Percentiles rank a stretch among this genome's conserved stretches.
Conservation (phyloP, 2,329 filamentous ascomycete genomes). For the Colletotrichum costaricense region DNA sequence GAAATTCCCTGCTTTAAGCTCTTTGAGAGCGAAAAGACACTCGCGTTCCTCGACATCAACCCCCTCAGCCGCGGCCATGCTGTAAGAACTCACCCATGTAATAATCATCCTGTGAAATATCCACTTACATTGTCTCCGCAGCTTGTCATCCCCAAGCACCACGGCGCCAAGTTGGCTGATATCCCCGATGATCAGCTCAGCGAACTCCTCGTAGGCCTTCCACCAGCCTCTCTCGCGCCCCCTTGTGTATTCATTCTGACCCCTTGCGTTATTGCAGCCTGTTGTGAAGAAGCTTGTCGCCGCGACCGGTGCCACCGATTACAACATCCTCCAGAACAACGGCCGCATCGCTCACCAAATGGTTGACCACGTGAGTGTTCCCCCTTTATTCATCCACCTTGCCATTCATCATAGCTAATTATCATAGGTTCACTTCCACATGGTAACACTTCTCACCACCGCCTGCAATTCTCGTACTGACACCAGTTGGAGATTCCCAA, state of each 20-base stretch:
- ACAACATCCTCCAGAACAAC: constrained; percentile 98
- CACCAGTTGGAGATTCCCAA: constrained; percentile 80
- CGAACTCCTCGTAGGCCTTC: constrained; percentile 78
- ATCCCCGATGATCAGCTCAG: constrained; percentile 89
- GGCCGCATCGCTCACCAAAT: constrained; percentile 90
- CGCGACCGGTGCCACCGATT: constrained; percentile 81
- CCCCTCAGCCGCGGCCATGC: constrained; percentile 90
- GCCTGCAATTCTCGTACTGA: constrained; percentile 1
- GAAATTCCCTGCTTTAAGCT: constrained; percentile 98
- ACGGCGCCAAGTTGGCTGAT: constrained; percentile 91
- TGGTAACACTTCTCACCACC: constrained; percentile 66
- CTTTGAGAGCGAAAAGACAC: constrained; percentile 91
- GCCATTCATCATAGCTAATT: constrained; percentile 14
- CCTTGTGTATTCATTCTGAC: background rate
- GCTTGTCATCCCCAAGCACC: constrained; percentile 97
- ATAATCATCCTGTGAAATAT: background rate
- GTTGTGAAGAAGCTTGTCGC: constrained; percentile 88
- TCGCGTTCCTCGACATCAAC: constrained; percentile 96
- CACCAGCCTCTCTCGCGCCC: background rate
- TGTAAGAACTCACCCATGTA: constrained; percentile 61
- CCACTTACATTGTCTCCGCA: constrained; percentile 47
- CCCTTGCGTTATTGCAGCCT: constrained; percentile 60
- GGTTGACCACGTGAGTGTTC: constrained; percentile 83
- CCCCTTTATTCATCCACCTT: background rate
- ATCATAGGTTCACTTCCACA: constrained; percentile 87